Base-by-base conservation (phyloP, 108 stramenopile species). In the Pseudonitzschia multistriata region DNA sequence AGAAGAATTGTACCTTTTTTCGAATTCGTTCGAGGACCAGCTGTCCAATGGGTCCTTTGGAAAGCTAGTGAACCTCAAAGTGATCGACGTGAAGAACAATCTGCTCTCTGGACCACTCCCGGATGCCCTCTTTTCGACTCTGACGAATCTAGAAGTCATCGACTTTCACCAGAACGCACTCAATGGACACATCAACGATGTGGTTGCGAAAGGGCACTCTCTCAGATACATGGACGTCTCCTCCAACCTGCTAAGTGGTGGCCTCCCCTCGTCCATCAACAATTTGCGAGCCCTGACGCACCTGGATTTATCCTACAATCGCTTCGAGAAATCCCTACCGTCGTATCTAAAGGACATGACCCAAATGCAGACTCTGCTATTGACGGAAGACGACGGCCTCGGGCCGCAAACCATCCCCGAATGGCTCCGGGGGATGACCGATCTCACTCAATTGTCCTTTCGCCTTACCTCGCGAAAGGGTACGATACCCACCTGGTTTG, bases 1-100 rank as follows among this genome's bases (percentile, higher is more conserved):
- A 13, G 62, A 64, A 31, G 75, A 82, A 30, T 65, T 87, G 17
- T 87, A 80, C 70, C 65, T 49, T 2, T 72, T 70, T 62, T 78
- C 67, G 49, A 87, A 87, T 35, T 40, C 72, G 25, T 13, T 87
- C 10, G 68, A 75, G 1, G 87, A 81, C 10, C 55, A 67, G 6
- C 78, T 88, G 36, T 78, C 77, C 15, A 62, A 79, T 28, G 73
- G 62, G 15, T 70, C 74, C 0, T 75, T 88, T 42, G 73, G 73
- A 0, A 39, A 69, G 40, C 60, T 82, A n/a, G 61, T 31, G 5
- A 82, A 82, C 36, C 60, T 88, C 5, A 52, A 71, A 39, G 75
- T 81, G 39, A 67, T 91, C n/a, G 83, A 82, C 65, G 62, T 88
- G 27, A 78, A 85, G 28, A 74, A 77, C 45, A 91, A 91, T 62